Percentiles rank a stretch among this genome's conserved stretches.
These are phyloP conservation scores for Gossypium davidsonii DNA, from an alignment of 441 rosid genomes.

Conservation along the genomic window DNA sequence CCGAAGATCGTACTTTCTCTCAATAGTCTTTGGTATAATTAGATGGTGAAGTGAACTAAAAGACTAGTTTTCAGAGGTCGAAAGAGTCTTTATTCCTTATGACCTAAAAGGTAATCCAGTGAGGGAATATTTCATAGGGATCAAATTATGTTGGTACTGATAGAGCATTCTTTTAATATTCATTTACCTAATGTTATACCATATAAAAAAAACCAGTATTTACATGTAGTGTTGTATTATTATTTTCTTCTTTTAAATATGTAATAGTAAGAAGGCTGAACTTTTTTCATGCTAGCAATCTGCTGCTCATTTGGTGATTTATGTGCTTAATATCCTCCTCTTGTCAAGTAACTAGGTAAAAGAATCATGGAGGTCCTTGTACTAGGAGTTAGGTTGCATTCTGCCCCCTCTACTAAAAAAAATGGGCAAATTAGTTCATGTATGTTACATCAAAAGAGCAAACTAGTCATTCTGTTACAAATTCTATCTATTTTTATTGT, in stretches of 20 bases:
- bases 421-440: too few species aligned
- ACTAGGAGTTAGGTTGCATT: too few species aligned
- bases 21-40: slow-evolving; percentile 7
- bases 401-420: too few species aligned
- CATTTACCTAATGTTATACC: slow-evolving; percentile 21
- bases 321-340: background rate
- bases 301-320: background rate
- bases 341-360: background rate
- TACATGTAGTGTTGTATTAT: background rate
- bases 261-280: slow-evolving; percentile 19
- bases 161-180: slow-evolving; percentile 29
- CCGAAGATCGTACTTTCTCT: slow-evolving; percentile 19
- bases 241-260: slow-evolving; percentile 19
- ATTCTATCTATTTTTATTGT: too few species aligned
- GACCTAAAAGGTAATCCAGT: slow-evolving; percentile 11
- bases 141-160: slow-evolving; percentile 15
- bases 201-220: slow-evolving; percentile 10
- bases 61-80: slow-evolving; percentile 13
- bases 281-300: background rate
- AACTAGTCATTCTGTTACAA: too few species aligned
- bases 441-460: too few species aligned
- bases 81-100: slow-evolving; percentile 15
- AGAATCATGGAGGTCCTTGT: too few species aligned
- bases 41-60: slow-evolving; percentile 2
- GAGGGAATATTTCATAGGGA: slow-evolving; percentile 24